phyloP scores from a whole-genome alignment of 208 protist genomes.

The Trypanosoma grayi region DNA sequence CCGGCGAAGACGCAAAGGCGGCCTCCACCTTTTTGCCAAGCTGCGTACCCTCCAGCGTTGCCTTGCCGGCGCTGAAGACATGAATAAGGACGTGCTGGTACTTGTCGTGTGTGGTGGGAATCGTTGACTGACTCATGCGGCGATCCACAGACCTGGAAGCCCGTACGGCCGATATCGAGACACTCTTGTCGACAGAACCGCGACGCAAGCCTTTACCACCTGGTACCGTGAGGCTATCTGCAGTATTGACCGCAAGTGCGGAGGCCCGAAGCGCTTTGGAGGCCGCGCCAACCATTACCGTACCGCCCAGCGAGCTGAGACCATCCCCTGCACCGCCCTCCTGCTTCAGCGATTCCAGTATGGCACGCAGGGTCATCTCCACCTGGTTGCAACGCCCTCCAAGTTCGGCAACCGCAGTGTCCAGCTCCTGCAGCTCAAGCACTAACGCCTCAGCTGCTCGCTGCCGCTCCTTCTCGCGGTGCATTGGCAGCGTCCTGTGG shows the following conservation, averaged over 20 bases:
- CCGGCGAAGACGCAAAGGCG: neutral
- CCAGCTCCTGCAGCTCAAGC: conserved; percentile 31
- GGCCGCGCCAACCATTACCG: neutral
- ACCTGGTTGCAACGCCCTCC: neutral
- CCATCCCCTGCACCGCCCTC: neutral
- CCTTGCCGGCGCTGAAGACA: neutral
- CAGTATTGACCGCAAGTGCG: neutral
- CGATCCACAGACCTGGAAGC: conserved; percentile 2
- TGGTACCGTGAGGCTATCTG: neutral
- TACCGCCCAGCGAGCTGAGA: neutral
- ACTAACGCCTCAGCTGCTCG: conserved; percentile 27
- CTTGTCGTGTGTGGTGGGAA: neutral
- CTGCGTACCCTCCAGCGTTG: neutral
- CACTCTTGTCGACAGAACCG: neutral
- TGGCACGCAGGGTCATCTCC: neutral
- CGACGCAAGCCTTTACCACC: neutral
- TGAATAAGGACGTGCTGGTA: conserved; percentile 19
- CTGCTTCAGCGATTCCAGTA: neutral
- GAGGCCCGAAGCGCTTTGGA: neutral
- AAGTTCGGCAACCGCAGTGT: conserved; percentile 4
- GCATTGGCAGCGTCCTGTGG: conserved; percentile 46
- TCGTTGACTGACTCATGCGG: neutral
- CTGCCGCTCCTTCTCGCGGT: conserved; percentile 57
- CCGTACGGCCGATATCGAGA: neutral
- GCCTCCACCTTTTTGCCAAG: conserved; percentile 16